These are phyloP conservation scores for Polygonum maritimum DNA, from an alignment of 148 eudicot genomes.

Conservation along the genomic window DNA sequence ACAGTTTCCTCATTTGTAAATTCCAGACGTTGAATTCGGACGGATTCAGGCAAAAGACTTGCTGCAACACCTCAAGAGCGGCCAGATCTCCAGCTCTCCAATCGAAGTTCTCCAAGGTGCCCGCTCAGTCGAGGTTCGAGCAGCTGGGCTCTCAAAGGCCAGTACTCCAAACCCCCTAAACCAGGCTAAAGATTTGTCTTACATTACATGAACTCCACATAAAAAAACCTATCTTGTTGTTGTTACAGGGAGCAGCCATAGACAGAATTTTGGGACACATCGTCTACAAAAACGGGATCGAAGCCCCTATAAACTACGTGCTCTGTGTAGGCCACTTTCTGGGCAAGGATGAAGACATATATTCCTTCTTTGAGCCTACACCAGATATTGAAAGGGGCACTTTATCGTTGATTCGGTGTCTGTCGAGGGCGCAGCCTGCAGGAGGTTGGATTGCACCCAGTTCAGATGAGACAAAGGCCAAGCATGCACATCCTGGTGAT, in stretches of 20 bases:
- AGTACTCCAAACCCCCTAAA: not conserved
- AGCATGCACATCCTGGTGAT: not conserved
- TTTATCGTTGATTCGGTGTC: not conserved
- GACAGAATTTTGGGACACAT: slow-evolving; percentile 72
- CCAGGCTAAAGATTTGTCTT: not conserved
- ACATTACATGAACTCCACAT: not conserved
- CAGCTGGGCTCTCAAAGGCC: slow-evolving; percentile 78
- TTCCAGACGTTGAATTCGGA: slow-evolving; percentile 62
- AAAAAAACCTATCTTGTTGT: not conserved
- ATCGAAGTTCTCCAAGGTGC: slow-evolving; percentile 74
- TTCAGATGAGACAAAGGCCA: not conserved
- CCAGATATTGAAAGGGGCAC: slow-evolving; percentile 14
- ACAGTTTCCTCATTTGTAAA: not conserved
- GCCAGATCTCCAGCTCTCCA: slow-evolving; percentile 74
- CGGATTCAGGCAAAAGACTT: slow-evolving; percentile 71
- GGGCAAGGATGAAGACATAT: slow-evolving; percentile 71
- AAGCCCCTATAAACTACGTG: slow-evolving; percentile 65
- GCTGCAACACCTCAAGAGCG: slow-evolving; percentile 76
- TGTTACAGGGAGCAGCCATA: slow-evolving; percentile 60
- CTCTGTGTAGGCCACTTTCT: slow-evolving; percentile 78
- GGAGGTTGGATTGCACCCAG: not conserved
- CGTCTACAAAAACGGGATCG: slow-evolving; percentile 38
- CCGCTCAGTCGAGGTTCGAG: slow-evolving; percentile 73
- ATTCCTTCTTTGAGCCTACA: slow-evolving; percentile 65
- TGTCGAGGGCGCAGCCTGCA: not conserved